phyloP scores from a whole-genome alignment of 352 stramenopile genomes.

The Phytophthora boehmeriae region DNA sequence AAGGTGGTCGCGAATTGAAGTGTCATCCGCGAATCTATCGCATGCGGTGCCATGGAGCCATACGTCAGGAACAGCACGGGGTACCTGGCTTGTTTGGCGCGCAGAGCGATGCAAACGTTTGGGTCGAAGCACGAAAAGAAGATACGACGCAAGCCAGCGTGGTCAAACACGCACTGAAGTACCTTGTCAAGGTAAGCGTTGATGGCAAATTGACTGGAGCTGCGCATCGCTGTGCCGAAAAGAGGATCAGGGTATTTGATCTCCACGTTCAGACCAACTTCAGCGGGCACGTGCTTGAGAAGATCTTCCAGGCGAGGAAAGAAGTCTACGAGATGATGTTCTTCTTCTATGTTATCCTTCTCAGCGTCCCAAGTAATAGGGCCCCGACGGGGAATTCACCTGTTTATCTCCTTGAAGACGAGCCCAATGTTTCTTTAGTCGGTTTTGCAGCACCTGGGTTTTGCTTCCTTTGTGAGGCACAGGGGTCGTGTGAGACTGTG shows the following conservation, averaged over 20 bases:
- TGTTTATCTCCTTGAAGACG: conserved; percentile 43
- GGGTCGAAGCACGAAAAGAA: conserved; percentile 88
- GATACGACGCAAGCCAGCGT: conserved; percentile 60
- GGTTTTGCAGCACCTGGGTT: conserved; percentile 45
- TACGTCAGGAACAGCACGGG: conserved; percentile 80
- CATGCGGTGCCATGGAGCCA: conserved; percentile 51
- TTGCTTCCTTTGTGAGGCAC: conserved; percentile 42
- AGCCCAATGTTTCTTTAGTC: conserved; percentile 73
- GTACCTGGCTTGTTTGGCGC: conserved; percentile 75
- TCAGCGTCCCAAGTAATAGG: conserved; percentile 1
- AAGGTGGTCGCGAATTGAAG: conserved; percentile 71
- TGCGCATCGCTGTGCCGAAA: conserved; percentile 46
- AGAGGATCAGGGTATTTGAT: conserved; percentile 82
- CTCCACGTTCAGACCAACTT: conserved; percentile 82
- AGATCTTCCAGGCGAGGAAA: conserved; percentile 72
- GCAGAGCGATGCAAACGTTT: conserved; percentile 65
- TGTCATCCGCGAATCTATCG: conserved; percentile 59
- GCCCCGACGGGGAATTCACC: conserved; percentile 9
- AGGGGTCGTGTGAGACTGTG: conserved; percentile 48
- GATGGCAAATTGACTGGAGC: conserved; percentile 62
- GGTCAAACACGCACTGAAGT: conserved; percentile 73
- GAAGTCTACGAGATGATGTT: conserved; percentile 71
- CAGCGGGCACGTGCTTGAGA: conserved; percentile 71
- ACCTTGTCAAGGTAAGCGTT: conserved; percentile 79
- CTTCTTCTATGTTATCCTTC: conserved; percentile 18